A percentile compares a stretch with the other conserved stretches of the same genome.
Conservation (phyloP, 208 protist genomes). For the Acanthamoeba healyi region DNA sequence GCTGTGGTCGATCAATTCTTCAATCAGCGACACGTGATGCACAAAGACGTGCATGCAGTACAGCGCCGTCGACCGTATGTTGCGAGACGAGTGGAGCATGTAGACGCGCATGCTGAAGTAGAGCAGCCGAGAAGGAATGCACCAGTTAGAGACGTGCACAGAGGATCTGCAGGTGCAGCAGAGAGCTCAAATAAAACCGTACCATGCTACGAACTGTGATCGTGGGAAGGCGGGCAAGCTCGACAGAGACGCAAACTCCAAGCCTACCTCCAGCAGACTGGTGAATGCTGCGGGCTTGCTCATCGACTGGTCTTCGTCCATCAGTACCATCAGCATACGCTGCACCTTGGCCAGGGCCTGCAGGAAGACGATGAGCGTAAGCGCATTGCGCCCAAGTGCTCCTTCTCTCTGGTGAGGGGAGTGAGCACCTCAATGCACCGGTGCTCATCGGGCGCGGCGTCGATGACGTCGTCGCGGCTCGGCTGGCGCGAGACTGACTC, state of each 20-base stretch:
- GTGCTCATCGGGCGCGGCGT: not conserved
- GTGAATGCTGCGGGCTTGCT: slow-evolving; percentile 14
- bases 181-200: not conserved
- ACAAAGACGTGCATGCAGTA: slow-evolving; percentile 20
- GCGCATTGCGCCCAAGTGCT: not conserved
- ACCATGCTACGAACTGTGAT: not conserved
- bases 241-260: not conserved
- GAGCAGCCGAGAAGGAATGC: not conserved
- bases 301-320: not conserved
- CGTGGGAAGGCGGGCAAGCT: not conserved
- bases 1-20: slow-evolving; percentile 14
- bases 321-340: not conserved
- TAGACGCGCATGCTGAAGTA: slow-evolving; percentile 42
- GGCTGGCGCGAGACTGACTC: not conserved
- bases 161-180: not conserved
- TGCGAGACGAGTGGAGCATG: not conserved
- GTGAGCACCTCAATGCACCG: not conserved
- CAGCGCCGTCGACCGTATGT: slow-evolving; percentile 9
- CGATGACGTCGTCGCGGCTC: not conserved
- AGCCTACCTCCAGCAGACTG: not conserved
- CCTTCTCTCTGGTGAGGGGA: not conserved
- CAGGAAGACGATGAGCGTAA: not conserved
- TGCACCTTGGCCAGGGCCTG: not conserved
- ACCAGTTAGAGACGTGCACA: not conserved
- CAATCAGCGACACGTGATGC: not conserved